Evolutionary conservation across 2,329 filamentous ascomycete species (phyloP).

Genomic region (Grosmannia serpens): DNA sequence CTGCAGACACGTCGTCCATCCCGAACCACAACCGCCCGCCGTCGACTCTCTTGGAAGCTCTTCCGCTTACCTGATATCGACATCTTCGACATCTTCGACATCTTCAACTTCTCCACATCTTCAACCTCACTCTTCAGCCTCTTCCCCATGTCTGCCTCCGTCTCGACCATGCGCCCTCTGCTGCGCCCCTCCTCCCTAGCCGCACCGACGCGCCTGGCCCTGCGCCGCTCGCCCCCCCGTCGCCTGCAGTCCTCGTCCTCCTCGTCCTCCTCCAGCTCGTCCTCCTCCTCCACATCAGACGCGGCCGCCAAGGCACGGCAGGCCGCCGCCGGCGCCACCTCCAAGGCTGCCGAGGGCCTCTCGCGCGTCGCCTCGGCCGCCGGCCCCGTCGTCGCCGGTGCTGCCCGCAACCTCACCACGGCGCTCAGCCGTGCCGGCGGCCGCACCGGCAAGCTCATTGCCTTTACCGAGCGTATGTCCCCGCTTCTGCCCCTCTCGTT

Average conservation of each 20-base stretch:
- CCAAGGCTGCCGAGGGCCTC: conserved; percentile 47
- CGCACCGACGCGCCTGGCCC: conserved; percentile 15
- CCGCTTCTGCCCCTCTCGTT: neutral
- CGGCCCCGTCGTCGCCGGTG: conserved; percentile 63
- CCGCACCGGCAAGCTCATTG: conserved; percentile 66
- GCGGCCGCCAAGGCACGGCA: conserved; percentile 30
- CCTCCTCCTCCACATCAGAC: conserved; percentile 32
- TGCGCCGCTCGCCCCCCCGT: conserved; percentile 29
- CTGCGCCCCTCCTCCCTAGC: conserved; percentile 32
- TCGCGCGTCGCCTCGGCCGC: conserved; percentile 61
- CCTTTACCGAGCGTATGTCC: conserved; percentile 74
- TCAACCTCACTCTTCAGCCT: neutral
- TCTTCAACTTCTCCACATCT: too few species aligned
- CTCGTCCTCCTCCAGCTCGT: conserved; percentile 24
- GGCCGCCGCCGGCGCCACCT: conserved; percentile 27
- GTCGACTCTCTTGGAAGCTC: too few species aligned
- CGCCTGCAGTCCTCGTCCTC: conserved; percentile 51
- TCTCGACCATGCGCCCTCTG: conserved; percentile 24
- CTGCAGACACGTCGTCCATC: neutral
- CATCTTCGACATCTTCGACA: too few species aligned
- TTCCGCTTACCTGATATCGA: too few species aligned
- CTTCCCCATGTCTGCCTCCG: neutral
- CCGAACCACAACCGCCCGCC: too few species aligned
- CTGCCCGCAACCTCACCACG: conserved; percentile 53
- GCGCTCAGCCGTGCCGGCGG: conserved; percentile 71